A percentile compares a stretch with the other conserved stretches of the same genome.
Evolutionary conservation across 106 monocot genomes (phyloP).

Genomic region (Hemerocallis citrina): DNA sequence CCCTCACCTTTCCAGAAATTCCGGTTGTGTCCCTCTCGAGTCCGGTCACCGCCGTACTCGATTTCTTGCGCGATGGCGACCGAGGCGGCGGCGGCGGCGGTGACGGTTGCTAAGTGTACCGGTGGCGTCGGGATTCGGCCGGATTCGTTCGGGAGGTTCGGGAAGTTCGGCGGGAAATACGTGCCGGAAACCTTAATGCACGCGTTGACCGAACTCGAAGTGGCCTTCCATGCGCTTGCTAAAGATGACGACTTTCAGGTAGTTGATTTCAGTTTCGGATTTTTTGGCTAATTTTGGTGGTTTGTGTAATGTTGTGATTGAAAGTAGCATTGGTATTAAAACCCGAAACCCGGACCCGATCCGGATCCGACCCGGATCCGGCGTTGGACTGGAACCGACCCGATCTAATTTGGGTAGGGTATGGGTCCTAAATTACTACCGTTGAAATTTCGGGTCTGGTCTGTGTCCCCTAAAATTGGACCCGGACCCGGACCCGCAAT

Average conservation of each 20-base stretch:
- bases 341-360: no score
- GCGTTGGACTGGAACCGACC: no score
- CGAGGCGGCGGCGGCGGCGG: conserved; percentile 1
- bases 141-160: conserved; percentile 67
- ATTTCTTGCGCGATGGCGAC: conserved; percentile 4
- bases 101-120: no score
- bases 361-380: no score
- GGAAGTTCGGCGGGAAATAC: conserved; percentile 85
- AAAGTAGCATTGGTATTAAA: no score
- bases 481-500: no score
- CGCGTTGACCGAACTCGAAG: conserved; percentile 58
- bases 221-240: conserved; percentile 36
- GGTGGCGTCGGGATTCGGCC: conserved; percentile 31
- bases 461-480: no score
- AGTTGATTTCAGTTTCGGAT: background rate
- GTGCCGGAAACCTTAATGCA: conserved; percentile 93
- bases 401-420: no score
- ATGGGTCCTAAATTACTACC: no score
- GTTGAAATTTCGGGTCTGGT: no score
- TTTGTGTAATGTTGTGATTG: no score
- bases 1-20: conserved; percentile 2
- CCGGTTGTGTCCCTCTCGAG: background rate
- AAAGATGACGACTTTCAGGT: conserved; percentile 69
- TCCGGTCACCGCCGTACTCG: conserved; percentile 1
- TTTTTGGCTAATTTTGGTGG: background rate